Conservation (phyloP, 805 yeast genomes). For the Candida yuanshanica region DNA sequence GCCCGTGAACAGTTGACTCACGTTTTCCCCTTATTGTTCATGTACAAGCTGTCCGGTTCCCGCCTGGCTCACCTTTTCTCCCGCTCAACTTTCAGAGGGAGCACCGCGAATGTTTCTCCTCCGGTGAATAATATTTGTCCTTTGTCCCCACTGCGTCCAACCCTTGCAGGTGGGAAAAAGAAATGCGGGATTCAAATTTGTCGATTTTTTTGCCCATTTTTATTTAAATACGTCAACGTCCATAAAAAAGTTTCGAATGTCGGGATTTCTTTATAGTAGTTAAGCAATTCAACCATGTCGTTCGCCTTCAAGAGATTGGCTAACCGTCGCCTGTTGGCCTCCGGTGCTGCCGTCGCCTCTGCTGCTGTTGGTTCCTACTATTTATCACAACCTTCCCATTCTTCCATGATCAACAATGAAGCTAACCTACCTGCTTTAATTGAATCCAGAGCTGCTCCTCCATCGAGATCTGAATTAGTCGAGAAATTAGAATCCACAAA, state of each 20-base stretch:
- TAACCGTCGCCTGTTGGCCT: conserved; percentile 20
- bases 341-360: conserved; percentile 20
- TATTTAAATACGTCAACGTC: background rate
- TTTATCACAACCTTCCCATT: conserved; percentile 5
- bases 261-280: background rate
- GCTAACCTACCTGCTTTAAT: conserved; percentile 30
- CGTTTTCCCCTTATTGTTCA: no score
- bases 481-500: conserved; percentile 41
- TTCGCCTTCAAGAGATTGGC: conserved; percentile 22
- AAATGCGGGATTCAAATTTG: conserved; percentile 3
- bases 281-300: conserved; percentile 10
- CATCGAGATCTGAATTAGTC: conserved; percentile 49
- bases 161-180: no score
- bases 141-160: background rate
- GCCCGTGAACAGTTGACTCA: no score
- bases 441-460: conserved; percentile 44
- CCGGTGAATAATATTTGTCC: background rate
- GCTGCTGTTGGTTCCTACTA: conserved; percentile 15
- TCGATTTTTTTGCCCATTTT: background rate
- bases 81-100: background rate
- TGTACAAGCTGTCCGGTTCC: no score
- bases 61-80: background rate
- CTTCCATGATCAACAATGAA: conserved; percentile 16
- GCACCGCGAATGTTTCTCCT: background rate
- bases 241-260: background rate